phyloP scores from a whole-genome alignment of 2,329 filamentous ascomycete genomes.

The Gremmenia infestans region DNA sequence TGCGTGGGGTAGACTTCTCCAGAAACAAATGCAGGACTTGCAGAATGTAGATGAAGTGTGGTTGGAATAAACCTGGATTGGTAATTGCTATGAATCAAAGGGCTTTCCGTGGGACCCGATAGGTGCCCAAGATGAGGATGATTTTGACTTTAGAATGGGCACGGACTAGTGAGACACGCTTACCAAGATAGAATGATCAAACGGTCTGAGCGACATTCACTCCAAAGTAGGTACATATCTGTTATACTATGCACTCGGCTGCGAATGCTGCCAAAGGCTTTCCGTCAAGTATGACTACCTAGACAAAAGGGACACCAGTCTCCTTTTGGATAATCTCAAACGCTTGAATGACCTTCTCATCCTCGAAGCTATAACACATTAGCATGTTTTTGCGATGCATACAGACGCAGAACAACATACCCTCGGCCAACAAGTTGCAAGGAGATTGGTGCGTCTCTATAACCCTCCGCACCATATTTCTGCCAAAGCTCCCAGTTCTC shows the following conservation, averaged over 20 bases:
- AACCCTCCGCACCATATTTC: constrained; percentile 33
- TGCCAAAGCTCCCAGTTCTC: constrained; percentile 33
- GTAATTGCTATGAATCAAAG: neutral
- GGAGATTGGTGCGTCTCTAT: constrained; percentile 36
- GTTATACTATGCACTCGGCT: neutral
- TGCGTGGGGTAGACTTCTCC: neutral
- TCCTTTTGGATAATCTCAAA: constrained; percentile 32
- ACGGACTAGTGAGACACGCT: too few species aligned
- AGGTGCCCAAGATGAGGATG: neutral
- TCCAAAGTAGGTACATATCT: too few species aligned
- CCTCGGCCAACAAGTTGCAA: constrained; percentile 36
- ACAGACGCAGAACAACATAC: constrained; percentile 11
- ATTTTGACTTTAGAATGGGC: neutral
- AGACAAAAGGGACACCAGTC: constrained; percentile 29
- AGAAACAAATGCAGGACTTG: neutral
- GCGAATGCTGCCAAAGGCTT: neutral
- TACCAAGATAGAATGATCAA: too few species aligned
- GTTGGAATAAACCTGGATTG: neutral
- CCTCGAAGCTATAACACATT: constrained; percentile 30
- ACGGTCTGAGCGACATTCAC: too few species aligned
- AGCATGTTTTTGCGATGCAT: constrained; percentile 3
- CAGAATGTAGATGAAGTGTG: neutral
- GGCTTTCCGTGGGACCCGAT: neutral
- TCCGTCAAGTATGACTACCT: neutral
- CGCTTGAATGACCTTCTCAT: constrained; percentile 35